Base-by-base conservation (phyloP, 108 stramenopile species). In the Skeletonema tropicum region DNA sequence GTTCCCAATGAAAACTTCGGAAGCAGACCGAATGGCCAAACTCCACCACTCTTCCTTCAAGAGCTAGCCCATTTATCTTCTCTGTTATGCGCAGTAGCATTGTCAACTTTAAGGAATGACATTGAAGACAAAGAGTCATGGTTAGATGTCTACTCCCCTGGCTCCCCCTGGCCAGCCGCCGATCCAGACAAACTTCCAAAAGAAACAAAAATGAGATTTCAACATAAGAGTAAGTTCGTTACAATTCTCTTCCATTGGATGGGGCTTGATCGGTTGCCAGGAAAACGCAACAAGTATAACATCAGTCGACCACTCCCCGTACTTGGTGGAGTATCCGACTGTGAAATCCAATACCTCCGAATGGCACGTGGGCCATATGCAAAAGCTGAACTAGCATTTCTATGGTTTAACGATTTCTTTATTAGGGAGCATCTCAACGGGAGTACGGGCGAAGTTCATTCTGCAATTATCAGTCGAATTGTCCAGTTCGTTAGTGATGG, bases 401-500 rank as follows among this genome's bases (percentile, higher is more conserved):
- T 42, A 10, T 94, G 92, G 92, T 63, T 94, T 33, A 71, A 64
- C 10, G 90, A 90, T 85, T 90, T 89, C 48, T 80, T 91, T 31
- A 75, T 85, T 36, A 80, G 92, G 13, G 90, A 90, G 45, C 88
- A 90, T 48, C 60, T 94, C 70, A 77, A 73, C 11, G 92, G 92
- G 3, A 76, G 62, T 66, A 49, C 85, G 65, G 92, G 92, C 0
- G 63, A 70, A 12, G 88, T 91, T 19, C 88, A 88, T 32, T 58
- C 92, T 11, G 79, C 89, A 0, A 90, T 94, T 38, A 80, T 90
- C 35, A 79, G 74, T 80, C 87, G 92, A 15, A 21, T 87, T 60
- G 73, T 89, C 12, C 90, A 91, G 49, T 89, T 88, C 66, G 58
- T 90, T 60, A 80, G 86, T 60, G 92, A 94, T 73, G 92, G 89